Percentiles rank a stretch among this genome's conserved stretches.
These are phyloP conservation scores for Suillus variegatus DNA, from an alignment of 768 basidiomycete genomes.

Conservation along the genomic window DNA sequence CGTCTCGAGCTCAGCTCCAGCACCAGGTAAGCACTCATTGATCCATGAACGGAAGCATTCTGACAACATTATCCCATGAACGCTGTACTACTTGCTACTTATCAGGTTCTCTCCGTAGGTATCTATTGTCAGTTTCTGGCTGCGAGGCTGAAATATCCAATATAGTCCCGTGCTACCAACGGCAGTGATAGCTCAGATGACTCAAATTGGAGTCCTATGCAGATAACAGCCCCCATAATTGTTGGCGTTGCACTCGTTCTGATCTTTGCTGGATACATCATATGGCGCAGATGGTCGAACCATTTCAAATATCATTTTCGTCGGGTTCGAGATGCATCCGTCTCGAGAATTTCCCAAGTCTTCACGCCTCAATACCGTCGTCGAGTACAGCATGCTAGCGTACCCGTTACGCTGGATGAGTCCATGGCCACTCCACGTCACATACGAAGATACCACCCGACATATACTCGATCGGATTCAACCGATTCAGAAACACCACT, in stretches of 20 bases:
- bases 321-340: slow-evolving; percentile 16
- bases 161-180: slow-evolving; percentile 20
- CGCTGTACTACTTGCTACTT: not conserved
- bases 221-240: slow-evolving; percentile 37
- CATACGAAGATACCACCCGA: not conserved
- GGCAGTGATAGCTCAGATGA: not conserved
- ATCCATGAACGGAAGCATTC: not conserved
- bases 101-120: slow-evolving; percentile 26
- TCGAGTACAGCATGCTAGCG: slow-evolving; percentile 16
- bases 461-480: slow-evolving; percentile 21
- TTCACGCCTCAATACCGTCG: slow-evolving; percentile 19
- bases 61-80: not conserved
- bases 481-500: slow-evolving; percentile 31
- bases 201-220: slow-evolving; percentile 26
- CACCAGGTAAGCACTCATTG: not conserved
- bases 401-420: slow-evolving; percentile 23
- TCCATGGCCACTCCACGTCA: slow-evolving; percentile 18
- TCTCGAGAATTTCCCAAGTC: slow-evolving; percentile 14
- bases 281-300: slow-evolving; percentile 24
- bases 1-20: not conserved
- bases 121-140: not conserved
- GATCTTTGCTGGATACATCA: slow-evolving; percentile 21
- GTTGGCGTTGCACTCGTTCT: slow-evolving; percentile 33
- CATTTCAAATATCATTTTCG: slow-evolving; percentile 15
- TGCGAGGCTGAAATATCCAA: not conserved